phyloP scores from a whole-genome alignment of 1,284 basidiomycete genomes.

The Rhodotorula sp. region DNA sequence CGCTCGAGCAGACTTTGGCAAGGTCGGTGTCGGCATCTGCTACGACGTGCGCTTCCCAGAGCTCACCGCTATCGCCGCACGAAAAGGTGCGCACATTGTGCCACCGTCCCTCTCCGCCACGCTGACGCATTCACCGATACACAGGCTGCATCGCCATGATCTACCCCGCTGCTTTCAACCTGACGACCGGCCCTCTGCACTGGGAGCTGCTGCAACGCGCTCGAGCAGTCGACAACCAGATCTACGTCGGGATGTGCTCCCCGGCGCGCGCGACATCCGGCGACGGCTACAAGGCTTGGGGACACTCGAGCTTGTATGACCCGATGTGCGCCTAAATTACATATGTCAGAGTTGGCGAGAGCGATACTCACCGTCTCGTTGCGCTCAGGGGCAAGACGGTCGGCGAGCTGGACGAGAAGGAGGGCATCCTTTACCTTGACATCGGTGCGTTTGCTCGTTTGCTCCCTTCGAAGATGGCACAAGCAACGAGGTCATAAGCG shows the following conservation, averaged over 20 bases:
- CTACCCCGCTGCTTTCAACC: conserved; percentile 87
- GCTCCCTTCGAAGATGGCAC: no score
- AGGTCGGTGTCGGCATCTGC: conserved; percentile 87
- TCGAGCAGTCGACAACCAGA: conserved; percentile 91
- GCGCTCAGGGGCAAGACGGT: conserved; percentile 72
- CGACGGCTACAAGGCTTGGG: conserved; percentile 62
- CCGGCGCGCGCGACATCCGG: conserved; percentile 82
- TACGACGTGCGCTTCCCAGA: conserved; percentile 95
- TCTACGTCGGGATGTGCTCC: conserved; percentile 93
- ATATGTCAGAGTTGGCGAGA: no score
- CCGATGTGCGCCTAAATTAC: no score
- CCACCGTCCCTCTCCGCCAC: neutral
- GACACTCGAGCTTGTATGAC: conserved; percentile 84
- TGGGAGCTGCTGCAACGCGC: conserved; percentile 91
- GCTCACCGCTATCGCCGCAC: conserved; percentile 84
- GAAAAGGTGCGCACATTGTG: conserved; percentile 62
- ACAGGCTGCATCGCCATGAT: conserved; percentile 84
- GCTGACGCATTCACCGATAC: conserved; percentile 3
- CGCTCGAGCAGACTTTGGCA: conserved; percentile 68
- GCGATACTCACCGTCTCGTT: neutral
- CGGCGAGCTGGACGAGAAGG: conserved; percentile 73
- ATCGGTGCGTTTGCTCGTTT: conserved; percentile 64
- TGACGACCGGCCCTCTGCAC: conserved; percentile 90
- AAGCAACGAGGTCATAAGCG: no score
- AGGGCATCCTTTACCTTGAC: conserved; percentile 75